Evolutionary conservation across 768 basidiomycete species (phyloP).

Genomic region (Podaxis sp.): DNA sequence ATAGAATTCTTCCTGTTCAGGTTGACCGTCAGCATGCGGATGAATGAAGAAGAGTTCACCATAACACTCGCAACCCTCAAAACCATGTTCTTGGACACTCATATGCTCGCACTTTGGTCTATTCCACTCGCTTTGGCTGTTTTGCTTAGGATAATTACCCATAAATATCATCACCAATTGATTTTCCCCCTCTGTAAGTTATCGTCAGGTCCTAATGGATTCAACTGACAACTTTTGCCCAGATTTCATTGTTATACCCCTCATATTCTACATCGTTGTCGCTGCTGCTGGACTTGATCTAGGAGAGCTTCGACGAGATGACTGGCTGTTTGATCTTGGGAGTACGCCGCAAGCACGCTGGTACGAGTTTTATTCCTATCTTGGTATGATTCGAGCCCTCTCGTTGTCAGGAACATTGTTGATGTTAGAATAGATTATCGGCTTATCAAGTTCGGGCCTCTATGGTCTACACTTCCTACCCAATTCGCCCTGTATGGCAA

Average conservation of each 20-base stretch:
- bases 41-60: conserved; percentile 75
- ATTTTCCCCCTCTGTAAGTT: conserved; percentile 84
- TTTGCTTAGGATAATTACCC: conserved; percentile 76
- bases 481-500: conserved; percentile 81
- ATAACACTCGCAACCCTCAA: conserved; percentile 64
- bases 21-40: conserved; percentile 79
- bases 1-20: conserved; percentile 31
- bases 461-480: conserved; percentile 87
- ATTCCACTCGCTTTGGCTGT: conserved; percentile 77
- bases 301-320: conserved; percentile 50
- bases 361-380: conserved; percentile 86
- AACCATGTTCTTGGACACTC: conserved; percentile 61
- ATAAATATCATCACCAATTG: conserved; percentile 80
- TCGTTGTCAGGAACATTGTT: background rate
- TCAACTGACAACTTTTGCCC: background rate
- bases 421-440: conserved; percentile 47
- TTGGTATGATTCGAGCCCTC: conserved; percentile 46
- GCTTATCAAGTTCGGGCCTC: conserved; percentile 56
- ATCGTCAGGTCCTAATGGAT: background rate
- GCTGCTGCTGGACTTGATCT: conserved; percentile 62
- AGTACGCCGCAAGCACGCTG: conserved; percentile 44
- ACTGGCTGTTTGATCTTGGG: conserved; percentile 87
- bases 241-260: conserved; percentile 83
- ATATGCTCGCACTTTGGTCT: conserved; percentile 74
- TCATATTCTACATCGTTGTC: conserved; percentile 81